A percentile compares a stretch with the other conserved stretches of the same genome.
Evolutionary conservation across 129 eudicot species (phyloP).

Genomic region (Artemisia annua): DNA sequence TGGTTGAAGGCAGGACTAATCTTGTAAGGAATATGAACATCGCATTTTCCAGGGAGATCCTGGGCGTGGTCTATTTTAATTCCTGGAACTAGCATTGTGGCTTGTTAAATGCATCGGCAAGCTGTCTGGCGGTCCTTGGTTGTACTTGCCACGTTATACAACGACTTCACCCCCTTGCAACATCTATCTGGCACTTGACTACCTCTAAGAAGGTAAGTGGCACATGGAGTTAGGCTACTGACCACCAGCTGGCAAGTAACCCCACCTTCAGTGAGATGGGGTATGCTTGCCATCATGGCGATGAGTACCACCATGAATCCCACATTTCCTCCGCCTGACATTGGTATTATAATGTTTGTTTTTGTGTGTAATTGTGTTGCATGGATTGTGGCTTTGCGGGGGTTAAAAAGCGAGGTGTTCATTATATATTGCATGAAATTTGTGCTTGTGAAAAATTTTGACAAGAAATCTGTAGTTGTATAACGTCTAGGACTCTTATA

Average conservation of each 20-base stretch:
- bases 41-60: constrained; percentile 41
- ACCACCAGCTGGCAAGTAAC: constrained; percentile 37
- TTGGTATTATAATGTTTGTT: not conserved
- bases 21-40: constrained; percentile 43
- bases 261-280: constrained; percentile 13
- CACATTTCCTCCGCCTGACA: constrained; percentile 21
- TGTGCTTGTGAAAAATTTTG: constrained; percentile 21
- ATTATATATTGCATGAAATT: constrained; percentile 18
- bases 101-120: constrained; percentile 41
- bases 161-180: constrained; percentile 35
- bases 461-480: constrained; percentile 20
- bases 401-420: constrained; percentile 14
- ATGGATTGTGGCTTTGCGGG: not conserved
- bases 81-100: constrained; percentile 23
- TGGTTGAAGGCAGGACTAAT: constrained; percentile 40
- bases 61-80: constrained; percentile 27
- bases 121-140: constrained; percentile 38
- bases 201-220: constrained; percentile 33
- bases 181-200: constrained; percentile 35
- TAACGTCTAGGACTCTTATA: constrained; percentile 29
- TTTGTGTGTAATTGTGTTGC: not conserved
- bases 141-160: constrained; percentile 33
- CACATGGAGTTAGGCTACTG: constrained; percentile 34
- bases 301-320: constrained; percentile 13
- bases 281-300: constrained; percentile 9